phyloP scores from a whole-genome alignment of 768 basidiomycete species.

The Leccinellum albellum region DNA sequence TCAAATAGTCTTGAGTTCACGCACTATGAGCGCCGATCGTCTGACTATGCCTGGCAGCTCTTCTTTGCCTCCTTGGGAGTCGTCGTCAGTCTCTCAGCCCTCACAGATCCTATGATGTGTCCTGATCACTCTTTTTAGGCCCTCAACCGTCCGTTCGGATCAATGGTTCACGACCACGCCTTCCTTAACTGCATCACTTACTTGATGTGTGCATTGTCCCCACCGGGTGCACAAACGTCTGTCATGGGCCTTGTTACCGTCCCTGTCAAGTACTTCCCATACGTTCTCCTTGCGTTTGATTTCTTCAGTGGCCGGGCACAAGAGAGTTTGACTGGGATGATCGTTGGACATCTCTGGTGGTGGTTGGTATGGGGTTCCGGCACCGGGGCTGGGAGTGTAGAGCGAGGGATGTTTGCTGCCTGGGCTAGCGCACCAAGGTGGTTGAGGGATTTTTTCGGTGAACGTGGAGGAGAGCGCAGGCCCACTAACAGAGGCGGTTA shows the following conservation, averaged over 20 bases:
- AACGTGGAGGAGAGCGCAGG: constrained; percentile 30
- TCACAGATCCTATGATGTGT: background rate
- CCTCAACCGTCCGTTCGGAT: constrained; percentile 58
- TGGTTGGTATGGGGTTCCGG: constrained; percentile 58
- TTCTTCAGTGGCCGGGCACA: constrained; percentile 63
- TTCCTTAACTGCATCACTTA: constrained; percentile 68
- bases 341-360: constrained; percentile 82
- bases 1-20: constrained; percentile 60
- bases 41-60: constrained; percentile 78
- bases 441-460: constrained; percentile 50
- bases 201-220: constrained; percentile 61
- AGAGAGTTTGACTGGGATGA: constrained; percentile 59
- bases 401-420: constrained; percentile 35
- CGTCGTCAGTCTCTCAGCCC: constrained; percentile 44
- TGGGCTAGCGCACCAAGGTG: constrained; percentile 56
- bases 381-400: constrained; percentile 36
- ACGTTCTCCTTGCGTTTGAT: constrained; percentile 70
- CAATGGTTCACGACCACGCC: constrained; percentile 57
- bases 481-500: constrained; percentile 46
- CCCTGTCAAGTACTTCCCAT: constrained; percentile 71
- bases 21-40: constrained; percentile 55
- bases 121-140: constrained; percentile 28
- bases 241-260: constrained; percentile 77
- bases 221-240: constrained; percentile 63
- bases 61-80: constrained; percentile 52